Conservation (phyloP, 805 yeast genomes). For the Lipomyces anomalus region DNA sequence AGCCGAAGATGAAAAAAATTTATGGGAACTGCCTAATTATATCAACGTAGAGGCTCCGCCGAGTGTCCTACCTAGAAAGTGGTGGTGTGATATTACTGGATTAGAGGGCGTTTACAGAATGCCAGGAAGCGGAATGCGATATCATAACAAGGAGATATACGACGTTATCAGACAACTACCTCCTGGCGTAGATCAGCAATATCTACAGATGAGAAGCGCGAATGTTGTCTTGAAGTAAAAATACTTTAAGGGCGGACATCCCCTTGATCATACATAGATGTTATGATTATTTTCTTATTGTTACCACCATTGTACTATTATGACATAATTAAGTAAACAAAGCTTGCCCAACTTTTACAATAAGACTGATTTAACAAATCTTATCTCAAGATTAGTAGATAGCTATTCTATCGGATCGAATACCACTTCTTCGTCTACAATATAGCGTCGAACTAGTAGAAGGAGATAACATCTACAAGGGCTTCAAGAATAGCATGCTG, state of each 20-base stretch:
- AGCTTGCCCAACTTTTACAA: too few species aligned
- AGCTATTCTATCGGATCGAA: too few species aligned
- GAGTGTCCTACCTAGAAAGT: constrained; percentile 68
- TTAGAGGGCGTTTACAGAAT: constrained; percentile 68
- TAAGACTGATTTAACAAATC: too few species aligned
- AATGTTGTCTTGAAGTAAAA: constrained; percentile 65
- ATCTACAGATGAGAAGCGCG: constrained; percentile 79
- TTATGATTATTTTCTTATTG: too few species aligned
- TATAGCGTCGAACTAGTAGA: too few species aligned
- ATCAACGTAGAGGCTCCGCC: constrained; percentile 80
- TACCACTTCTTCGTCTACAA: too few species aligned
- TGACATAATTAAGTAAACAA: too few species aligned
- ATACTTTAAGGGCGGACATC: neutral
- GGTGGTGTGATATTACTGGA: constrained; percentile 92
- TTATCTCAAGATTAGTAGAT: too few species aligned
- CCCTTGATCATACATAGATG: too few species aligned
- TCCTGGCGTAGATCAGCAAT: constrained; percentile 91
- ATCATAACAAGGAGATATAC: constrained; percentile 76
- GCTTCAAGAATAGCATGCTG: too few species aligned
- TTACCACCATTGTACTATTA: too few species aligned
- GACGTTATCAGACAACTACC: constrained; percentile 70
- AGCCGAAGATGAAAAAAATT: constrained; percentile 20
- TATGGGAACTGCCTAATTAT: constrained; percentile 49
- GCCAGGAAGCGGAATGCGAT: constrained; percentile 63
- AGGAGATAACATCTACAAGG: too few species aligned